phyloP scores from a whole-genome alignment of 192 early-diverging fungal genomes.

The Pilaira anomala region DNA sequence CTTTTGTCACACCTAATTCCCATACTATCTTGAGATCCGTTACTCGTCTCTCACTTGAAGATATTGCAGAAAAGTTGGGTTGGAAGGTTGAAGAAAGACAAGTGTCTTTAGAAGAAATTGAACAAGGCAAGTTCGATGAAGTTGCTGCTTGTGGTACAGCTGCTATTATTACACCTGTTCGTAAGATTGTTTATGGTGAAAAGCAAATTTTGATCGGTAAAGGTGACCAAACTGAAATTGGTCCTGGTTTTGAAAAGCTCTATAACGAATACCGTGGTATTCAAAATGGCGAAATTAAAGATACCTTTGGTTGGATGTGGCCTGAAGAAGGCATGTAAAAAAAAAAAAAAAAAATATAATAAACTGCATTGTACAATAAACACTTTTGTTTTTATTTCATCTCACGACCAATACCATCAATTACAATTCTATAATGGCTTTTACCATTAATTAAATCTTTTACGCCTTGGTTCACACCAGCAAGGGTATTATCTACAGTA shows the following conservation, averaged over 20 bases:
- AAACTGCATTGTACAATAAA: neutral
- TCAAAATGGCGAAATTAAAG: constrained; percentile 60
- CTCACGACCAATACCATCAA: constrained; percentile 18
- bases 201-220: constrained; percentile 41
- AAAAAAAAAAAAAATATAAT: neutral
- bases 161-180: constrained; percentile 71
- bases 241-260: constrained; percentile 50
- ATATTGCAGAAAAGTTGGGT: constrained; percentile 59
- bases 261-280: constrained; percentile 60
- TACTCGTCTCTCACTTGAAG: constrained; percentile 60
- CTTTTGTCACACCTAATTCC: constrained; percentile 69
- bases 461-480: constrained; percentile 60
- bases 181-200: constrained; percentile 58
- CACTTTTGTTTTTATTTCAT: neutral
- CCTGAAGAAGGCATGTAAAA: constrained; percentile 59
- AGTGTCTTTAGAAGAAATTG: constrained; percentile 56
- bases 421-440: constrained; percentile 68
- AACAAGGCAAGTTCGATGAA: constrained; percentile 58
- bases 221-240: constrained; percentile 45
- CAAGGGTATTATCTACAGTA: constrained; percentile 52
- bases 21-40: constrained; percentile 60
- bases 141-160: constrained; percentile 73
- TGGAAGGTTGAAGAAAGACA: constrained; percentile 58
- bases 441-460: constrained; percentile 57
- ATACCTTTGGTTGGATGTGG: constrained; percentile 69